Percentiles rank a stretch among this genome's conserved stretches.
Conservation (phyloP, 2,329 filamentous ascomycete genomes). For the Penicillium expansum region DNA sequence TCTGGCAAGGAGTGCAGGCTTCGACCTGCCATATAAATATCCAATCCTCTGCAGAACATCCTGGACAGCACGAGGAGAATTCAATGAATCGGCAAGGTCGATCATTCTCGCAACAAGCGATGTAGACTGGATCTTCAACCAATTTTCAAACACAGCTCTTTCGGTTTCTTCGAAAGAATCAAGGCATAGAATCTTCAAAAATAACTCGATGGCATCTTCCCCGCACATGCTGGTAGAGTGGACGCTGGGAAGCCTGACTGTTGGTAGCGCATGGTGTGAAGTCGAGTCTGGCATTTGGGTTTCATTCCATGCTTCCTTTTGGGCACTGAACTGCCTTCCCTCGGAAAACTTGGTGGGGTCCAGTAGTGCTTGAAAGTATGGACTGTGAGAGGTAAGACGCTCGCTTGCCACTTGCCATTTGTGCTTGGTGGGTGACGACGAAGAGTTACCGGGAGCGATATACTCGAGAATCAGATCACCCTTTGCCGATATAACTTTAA, state of each 20-base stretch:
- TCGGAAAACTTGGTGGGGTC: slow-evolving; percentile 45
- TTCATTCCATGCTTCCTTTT: slow-evolving; percentile 20
- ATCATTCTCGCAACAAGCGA: slow-evolving; percentile 34
- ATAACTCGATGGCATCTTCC: slow-evolving; percentile 34
- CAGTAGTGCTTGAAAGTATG: slow-evolving; percentile 42
- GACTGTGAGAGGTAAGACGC: slow-evolving; percentile 33
- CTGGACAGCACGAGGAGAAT: slow-evolving; percentile 30
- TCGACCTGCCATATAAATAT: slow-evolving; percentile 34
- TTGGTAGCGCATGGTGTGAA: slow-evolving; percentile 21
- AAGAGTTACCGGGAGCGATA: slow-evolving; percentile 5
- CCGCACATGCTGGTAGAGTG: slow-evolving; percentile 29
- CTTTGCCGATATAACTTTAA: slow-evolving; percentile 25
- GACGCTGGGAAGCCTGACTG: slow-evolving; percentile 28
- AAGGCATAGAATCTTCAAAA: slow-evolving; percentile 33
- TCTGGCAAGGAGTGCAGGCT: slow-evolving; percentile 19
- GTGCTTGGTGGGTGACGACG: slow-evolving; percentile 9
- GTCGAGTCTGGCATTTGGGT: background rate
- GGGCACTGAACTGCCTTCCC: slow-evolving; percentile 34
- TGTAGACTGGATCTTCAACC: slow-evolving; percentile 28
- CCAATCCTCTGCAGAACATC: slow-evolving; percentile 22
- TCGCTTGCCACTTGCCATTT: slow-evolving; percentile 38
- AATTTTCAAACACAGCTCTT: slow-evolving; percentile 21
- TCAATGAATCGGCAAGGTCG: slow-evolving; percentile 36
- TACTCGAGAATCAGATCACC: slow-evolving; percentile 42
- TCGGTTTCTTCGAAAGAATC: slow-evolving; percentile 25